Evolutionary conservation across 176 grass and related monocot genomes (phyloP).

Genomic region (Zoysia pacifica): DNA sequence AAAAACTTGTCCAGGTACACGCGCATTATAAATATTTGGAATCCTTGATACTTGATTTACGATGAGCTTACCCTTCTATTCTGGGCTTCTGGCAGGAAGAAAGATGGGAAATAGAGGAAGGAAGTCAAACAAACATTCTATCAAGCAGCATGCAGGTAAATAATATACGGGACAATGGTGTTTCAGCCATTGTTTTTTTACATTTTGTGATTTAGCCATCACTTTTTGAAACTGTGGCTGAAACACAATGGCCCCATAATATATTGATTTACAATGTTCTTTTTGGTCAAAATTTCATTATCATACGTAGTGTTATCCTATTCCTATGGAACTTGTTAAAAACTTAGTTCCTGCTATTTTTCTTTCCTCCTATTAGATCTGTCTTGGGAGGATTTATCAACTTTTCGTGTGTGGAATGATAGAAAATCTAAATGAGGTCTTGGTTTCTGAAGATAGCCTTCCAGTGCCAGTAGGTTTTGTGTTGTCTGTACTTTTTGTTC

Average conservation of each 20-base stretch:
- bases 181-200: no score
- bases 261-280: slow-evolving; percentile 8
- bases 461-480: no score
- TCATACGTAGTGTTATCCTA: background rate
- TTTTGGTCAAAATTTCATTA: background rate
- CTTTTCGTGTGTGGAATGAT: no score
- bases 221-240: no score
- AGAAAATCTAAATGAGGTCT: no score
- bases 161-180: background rate
- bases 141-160: slow-evolving; percentile 95
- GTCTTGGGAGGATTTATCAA: no score
- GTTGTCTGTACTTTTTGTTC: no score
- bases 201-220: no score
- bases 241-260: background rate
- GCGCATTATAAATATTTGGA: slow-evolving; percentile 21
- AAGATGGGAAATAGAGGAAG: slow-evolving; percentile 98
- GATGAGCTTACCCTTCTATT: slow-evolving; percentile 31
- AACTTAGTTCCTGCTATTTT: no score
- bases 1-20: slow-evolving; percentile 95
- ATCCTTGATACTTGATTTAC: slow-evolving; percentile 20
- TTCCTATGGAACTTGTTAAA: background rate
- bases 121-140: slow-evolving; percentile 97
- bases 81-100: slow-evolving; percentile 66
- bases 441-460: no score
- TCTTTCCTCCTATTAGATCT: no score